Percentiles rank a stretch among this genome's conserved stretches.
phyloP scores from a whole-genome alignment of 257 asterid species.

The Nicotiana noctiflora region DNA sequence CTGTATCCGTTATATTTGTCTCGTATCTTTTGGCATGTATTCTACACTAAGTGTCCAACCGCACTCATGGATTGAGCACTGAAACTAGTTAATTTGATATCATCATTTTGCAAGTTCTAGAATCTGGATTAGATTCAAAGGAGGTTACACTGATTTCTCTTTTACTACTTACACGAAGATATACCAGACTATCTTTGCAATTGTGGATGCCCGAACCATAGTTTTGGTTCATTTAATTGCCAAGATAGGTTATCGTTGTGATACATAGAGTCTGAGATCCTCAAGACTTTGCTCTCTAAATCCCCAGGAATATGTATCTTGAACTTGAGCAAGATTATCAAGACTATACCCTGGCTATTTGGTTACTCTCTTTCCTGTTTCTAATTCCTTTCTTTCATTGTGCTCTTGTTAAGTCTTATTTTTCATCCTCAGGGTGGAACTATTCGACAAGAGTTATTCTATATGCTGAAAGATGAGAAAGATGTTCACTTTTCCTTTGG shows the following conservation, averaged over 20 bases:
- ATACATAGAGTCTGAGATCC: background rate
- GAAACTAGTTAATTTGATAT: background rate
- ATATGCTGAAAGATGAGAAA: conserved; percentile 53
- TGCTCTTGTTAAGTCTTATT: background rate
- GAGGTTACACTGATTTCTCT: background rate
- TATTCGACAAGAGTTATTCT: conserved; percentile 56
- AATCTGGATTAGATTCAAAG: background rate
- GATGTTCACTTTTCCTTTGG: conserved; percentile 76
- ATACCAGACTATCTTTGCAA: background rate
- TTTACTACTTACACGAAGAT: background rate
- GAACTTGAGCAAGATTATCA: background rate
- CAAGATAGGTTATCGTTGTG: background rate
- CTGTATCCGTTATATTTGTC: background rate
- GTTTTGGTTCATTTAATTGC: background rate
- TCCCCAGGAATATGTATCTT: background rate
- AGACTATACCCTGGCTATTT: too few relatives aligned
- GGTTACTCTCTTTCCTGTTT: background rate
- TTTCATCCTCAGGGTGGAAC: conserved; percentile 54
- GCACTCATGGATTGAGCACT: background rate
- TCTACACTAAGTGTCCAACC: too few relatives aligned
- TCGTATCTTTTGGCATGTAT: too few relatives aligned
- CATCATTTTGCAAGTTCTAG: background rate
- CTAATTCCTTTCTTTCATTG: background rate
- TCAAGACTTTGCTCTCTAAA: background rate
- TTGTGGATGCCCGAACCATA: background rate